Evolutionary conservation across 2,329 filamentous ascomycete genomes (phyloP), one percentile per base, ranked within the genome.

Genomic region (Phaeosphaeriaceae sp.): DNA sequence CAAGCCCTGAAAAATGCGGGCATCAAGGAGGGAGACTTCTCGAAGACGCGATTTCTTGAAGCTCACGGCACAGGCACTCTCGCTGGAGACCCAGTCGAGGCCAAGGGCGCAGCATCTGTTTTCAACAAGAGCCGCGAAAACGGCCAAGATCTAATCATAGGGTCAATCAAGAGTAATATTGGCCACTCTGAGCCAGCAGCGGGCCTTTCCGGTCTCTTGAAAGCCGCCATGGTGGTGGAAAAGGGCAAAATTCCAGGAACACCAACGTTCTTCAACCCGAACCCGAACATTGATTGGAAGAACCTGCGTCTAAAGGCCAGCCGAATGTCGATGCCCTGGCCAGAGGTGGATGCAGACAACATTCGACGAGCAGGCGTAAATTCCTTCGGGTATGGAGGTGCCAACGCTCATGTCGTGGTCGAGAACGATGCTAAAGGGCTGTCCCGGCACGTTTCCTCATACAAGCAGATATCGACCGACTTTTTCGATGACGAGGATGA

Each of bases 1-100:
- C 8, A 17, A 32, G 43, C 42, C 16, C 38, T 40, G 17, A 16
- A 38, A 1, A 17, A 32, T 4, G 28, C 43, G 4, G 48, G 48
- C 2, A 47, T 52, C 8, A 45, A 20, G 3, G n/a, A n/a, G n/a
- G n/a, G n/a, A n/a, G 42, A 48, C 11, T 17, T 44, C 12, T 18
- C 23, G 17, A 33, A 56, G 20, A 58, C 54, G 2, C 46, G 23
- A 7, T 73, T 67, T 23, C 56, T 75, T 3, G 75, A 77, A 50
- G 67, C 65, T 3, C 75, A 77, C 47, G 58, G 58, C 3, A 62
- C 63, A 7, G 83, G 83, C 2, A 86, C 83, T 1, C 75, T 77
- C 32, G 81, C 78, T 3, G 82, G 83, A 2, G 64, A 67, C 28
- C 56, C 61, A 0, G 50, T 66, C 12, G 66, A 71, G 36, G 54